These are phyloP conservation scores for Starmera amethionina DNA, from an alignment of 805 yeast genomes.

Conservation along the genomic window DNA sequence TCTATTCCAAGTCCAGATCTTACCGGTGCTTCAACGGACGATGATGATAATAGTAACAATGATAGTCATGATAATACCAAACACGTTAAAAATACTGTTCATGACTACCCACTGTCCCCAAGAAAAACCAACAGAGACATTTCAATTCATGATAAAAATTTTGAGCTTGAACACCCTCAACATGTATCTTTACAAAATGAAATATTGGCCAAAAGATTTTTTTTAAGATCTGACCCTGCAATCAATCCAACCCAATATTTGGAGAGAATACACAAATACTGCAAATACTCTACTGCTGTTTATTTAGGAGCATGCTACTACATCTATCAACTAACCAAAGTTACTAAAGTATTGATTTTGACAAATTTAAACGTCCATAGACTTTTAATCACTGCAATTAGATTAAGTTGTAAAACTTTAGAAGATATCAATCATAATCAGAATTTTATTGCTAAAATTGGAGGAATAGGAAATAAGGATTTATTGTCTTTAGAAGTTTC, in stretches of 20 bases:
- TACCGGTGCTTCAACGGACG: too few relatives aligned
- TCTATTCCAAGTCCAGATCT: too few relatives aligned
- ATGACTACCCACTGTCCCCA: too few relatives aligned
- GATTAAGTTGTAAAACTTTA: conserved; percentile 36
- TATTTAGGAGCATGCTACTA: conserved; percentile 18
- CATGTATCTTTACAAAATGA: conserved; percentile 6
- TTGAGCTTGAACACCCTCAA: not conserved
- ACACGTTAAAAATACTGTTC: too few relatives aligned
- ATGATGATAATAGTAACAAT: too few relatives aligned
- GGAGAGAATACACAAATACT: conserved; percentile 18
- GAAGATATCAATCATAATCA: conserved; percentile 38
- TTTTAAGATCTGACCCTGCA: conserved; percentile 14
- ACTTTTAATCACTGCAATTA: conserved; percentile 30
- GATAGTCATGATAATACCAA: too few relatives aligned
- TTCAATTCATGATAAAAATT: too few relatives aligned
- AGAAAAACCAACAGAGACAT: too few relatives aligned
- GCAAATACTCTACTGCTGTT: conserved; percentile 20
- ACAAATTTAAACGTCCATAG: conserved; percentile 34
- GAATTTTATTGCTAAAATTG: conserved; percentile 34
- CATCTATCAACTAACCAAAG: conserved; percentile 13
- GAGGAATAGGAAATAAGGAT: conserved; percentile 34
- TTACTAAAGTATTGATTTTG: conserved; percentile 14
- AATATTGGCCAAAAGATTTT: conserved; percentile 15
- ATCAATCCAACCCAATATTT: conserved; percentile 16
- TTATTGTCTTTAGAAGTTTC: conserved; percentile 40